Evolutionary conservation across 2,329 filamentous ascomycete genomes (phyloP), one percentile per base, ranked within the genome.

Genomic region (Hortaea werneckii): DNA sequence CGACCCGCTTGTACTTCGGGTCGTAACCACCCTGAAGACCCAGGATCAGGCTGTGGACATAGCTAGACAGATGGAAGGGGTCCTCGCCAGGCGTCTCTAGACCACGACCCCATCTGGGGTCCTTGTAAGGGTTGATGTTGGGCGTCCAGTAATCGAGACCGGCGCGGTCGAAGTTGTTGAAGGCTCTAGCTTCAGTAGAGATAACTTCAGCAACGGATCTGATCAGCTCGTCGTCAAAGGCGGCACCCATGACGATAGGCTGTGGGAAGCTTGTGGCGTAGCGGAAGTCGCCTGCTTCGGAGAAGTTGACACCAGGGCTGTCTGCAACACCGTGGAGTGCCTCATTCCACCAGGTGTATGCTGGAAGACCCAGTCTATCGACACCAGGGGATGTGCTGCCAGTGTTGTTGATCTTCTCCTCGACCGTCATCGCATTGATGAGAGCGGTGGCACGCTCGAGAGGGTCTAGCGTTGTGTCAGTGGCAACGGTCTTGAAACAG

Each of bases 191-290:
- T 57, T 85, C 80, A 0, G 74, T 82, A 5, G 67, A 67, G 29
- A 80, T 71, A 5, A 78, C 70, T 1, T 61, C 67, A 2, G 73
- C 80, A 3, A 85, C 74, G 5, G 71, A 65, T 13, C 71, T 59
- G 50, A 85, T 75, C 29, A 85, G 62, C 0, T 72, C 71, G 51
- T 82, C 78, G 50, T 85, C 79, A 51, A 85, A 80, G 0, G 80
- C 74, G 0, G 80, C 78, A 26, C 75, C 74, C 54, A 80, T 73
- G 1, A 75, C 62, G 43, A 85, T 80, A 0, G 80, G 80, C 57
- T 77, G 74, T 0, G 81, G 79, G 55, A 84, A 85, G 0, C 76
- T 79, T 0, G 81, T 84, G 0, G 80, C 77, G 56, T 74, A 76
- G 50, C 69, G 75, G 58, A 73, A 84, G 8, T 74, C 63, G 2